These are phyloP conservation scores for Nigrospora osmanthi DNA, from an alignment of 2,329 filamentous ascomycete genomes.

Conservation along the genomic window DNA sequence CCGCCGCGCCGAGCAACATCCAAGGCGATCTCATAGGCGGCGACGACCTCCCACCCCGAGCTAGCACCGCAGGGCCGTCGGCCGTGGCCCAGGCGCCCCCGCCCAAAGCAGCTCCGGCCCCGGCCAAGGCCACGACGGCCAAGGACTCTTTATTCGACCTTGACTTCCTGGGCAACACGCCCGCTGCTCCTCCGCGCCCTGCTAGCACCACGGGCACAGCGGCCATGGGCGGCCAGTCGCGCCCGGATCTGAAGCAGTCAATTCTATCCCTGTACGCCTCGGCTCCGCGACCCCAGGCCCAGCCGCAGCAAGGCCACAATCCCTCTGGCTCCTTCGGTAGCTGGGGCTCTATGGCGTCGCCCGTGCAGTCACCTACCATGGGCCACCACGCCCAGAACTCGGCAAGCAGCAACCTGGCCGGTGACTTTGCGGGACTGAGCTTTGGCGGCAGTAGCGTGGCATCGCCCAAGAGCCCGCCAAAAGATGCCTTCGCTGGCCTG, in stretches of 20 bases:
- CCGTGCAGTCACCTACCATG: slow-evolving; percentile 43
- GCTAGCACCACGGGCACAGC: slow-evolving; percentile 67
- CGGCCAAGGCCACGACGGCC: slow-evolving; percentile 60
- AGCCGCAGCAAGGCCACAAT: slow-evolving; percentile 43
- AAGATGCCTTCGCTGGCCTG: slow-evolving; percentile 29
- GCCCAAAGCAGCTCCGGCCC: slow-evolving; percentile 55
- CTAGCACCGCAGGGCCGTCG: slow-evolving; percentile 65
- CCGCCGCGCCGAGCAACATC: slow-evolving; percentile 32
- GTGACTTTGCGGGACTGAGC: slow-evolving; percentile 69
- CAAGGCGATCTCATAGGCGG: slow-evolving; percentile 79
- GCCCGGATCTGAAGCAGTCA: slow-evolving; percentile 93
- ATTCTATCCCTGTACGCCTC: slow-evolving; percentile 93
- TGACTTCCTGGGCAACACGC: slow-evolving; percentile 76
- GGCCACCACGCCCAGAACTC: slow-evolving; percentile 41
- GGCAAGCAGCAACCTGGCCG: slow-evolving; percentile 58
- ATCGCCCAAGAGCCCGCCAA: slow-evolving; percentile 28
- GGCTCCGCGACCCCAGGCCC: slow-evolving; percentile 66
- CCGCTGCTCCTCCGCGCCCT: slow-evolving; percentile 68
- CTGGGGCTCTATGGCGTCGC: slow-evolving; percentile 62
- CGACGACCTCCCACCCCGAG: slow-evolving; percentile 58
- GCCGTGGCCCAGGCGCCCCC: slow-evolving; percentile 40
- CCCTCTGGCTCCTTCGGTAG: slow-evolving; percentile 59
- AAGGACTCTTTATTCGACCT: slow-evolving; percentile 89
- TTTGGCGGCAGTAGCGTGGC: slow-evolving; percentile 38
- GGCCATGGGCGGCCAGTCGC: slow-evolving; percentile 56